A percentile compares a stretch with the other conserved stretches of the same genome.
These are phyloP conservation scores for Colletotrichum acutatum DNA, from an alignment of 2,329 filamentous ascomycete species.

Conservation along the genomic window DNA sequence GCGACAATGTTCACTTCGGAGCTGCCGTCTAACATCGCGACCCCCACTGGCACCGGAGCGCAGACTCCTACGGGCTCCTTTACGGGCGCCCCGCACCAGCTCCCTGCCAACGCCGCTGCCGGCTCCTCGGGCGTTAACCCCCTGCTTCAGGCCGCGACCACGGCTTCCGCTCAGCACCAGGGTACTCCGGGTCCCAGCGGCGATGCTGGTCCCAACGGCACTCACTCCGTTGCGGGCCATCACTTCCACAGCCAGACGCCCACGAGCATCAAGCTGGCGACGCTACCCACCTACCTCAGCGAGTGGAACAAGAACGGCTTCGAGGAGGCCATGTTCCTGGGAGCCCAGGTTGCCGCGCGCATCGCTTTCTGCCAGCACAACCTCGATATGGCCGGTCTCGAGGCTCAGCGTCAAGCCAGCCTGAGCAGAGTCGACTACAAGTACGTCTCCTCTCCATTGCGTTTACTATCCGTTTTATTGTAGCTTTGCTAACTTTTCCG, in stretches of 20 bases:
- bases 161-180: constrained; percentile 59
- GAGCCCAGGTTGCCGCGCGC: constrained; percentile 83
- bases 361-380: constrained; percentile 70
- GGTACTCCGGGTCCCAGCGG: constrained; percentile 55
- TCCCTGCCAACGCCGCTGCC: constrained; percentile 46
- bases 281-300: constrained; percentile 84
- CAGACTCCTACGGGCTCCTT: constrained; percentile 83
- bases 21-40: constrained; percentile 92
- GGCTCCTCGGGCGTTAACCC: constrained; percentile 78
- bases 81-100: constrained; percentile 65
- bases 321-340: constrained; percentile 88
- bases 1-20: constrained; percentile 98
- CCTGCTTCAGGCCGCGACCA: constrained; percentile 90
- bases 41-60: constrained; percentile 87
- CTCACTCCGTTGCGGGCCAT: constrained; percentile 47
- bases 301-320: constrained; percentile 87
- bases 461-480: neutral
- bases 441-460: constrained; percentile 51
- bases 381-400: constrained; percentile 61
- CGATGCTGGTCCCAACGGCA: constrained; percentile 43
- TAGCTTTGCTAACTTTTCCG: constrained; percentile 24
- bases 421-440: constrained; percentile 70
- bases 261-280: constrained; percentile 82
- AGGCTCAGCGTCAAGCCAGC: constrained; percentile 67
- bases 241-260: constrained; percentile 78